Conservation (phyloP, 2,329 filamentous ascomycete species). For the Emergomyces africanus region DNA sequence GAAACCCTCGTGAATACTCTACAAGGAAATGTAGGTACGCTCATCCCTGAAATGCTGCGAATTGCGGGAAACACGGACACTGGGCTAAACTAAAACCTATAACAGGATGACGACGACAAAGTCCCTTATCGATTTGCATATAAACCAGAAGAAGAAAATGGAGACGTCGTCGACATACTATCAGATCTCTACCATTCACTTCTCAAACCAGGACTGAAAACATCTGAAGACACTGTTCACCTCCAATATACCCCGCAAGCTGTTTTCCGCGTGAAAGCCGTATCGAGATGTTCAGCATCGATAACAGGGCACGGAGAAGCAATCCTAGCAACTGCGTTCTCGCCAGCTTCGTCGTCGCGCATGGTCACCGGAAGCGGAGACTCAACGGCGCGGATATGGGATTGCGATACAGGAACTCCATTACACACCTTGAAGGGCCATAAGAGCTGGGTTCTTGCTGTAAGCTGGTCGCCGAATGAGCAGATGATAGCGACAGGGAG, state of each 20-base stretch:
- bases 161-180: conserved; percentile 32
- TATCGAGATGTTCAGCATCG: conserved; percentile 75
- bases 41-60: conserved; percentile 2
- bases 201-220: conserved; percentile 38
- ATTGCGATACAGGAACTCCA: conserved; percentile 70
- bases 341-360: conserved; percentile 59
- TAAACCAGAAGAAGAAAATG: conserved; percentile 28
- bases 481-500: conserved; percentile 72
- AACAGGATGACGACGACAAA: conserved; percentile 44
- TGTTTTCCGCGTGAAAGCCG: conserved; percentile 83
- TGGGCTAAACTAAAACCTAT: neutral
- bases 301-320: conserved; percentile 87
- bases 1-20: conserved; percentile 77
- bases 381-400: conserved; percentile 83
- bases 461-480: conserved; percentile 78
- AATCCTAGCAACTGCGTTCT: conserved; percentile 78
- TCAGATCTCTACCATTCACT: conserved; percentile 39
- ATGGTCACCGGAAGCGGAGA: conserved; percentile 87
- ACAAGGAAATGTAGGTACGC: conserved; percentile 52
- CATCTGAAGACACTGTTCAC: conserved; percentile 49
- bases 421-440: conserved; percentile 71
- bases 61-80: neutral
- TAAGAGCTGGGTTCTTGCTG: conserved; percentile 76
- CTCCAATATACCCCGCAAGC: conserved; percentile 68
- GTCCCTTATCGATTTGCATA: conserved; percentile 56